Conservation (phyloP, 2,329 filamentous ascomycete species). For the Paracoccidioides brasiliensis region DNA sequence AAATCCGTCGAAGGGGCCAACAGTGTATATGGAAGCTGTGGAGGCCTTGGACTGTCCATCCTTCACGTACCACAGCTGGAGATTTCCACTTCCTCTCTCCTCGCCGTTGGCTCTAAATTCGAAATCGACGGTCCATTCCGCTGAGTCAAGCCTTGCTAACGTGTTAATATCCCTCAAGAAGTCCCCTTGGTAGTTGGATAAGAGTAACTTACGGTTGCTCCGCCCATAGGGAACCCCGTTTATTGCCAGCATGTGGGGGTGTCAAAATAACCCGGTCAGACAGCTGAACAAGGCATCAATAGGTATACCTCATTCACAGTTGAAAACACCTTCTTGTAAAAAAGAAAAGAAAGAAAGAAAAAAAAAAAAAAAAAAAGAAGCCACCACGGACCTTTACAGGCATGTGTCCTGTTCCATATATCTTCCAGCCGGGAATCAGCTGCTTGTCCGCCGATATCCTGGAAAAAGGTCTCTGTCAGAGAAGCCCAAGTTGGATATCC, state of each 20-base stretch:
- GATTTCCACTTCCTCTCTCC: constrained; percentile 73
- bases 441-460: constrained; percentile 48
- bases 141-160: constrained; percentile 30
- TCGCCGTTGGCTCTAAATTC: constrained; percentile 79
- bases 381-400: constrained; percentile 37
- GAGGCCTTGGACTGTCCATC: constrained; percentile 53
- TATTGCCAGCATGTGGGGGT: constrained; percentile 72
- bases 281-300: constrained; percentile 32
- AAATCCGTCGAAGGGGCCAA: constrained; percentile 76
- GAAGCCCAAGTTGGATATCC: not conserved
- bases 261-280: constrained; percentile 90
- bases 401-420: constrained; percentile 42
- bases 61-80: constrained; percentile 84
- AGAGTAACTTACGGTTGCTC: constrained; percentile 37
- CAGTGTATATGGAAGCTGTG: constrained; percentile 69
- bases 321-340: not conserved
- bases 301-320: not conserved
- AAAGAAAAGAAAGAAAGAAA: too few relatives aligned
- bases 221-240: constrained; percentile 72
- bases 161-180: constrained; percentile 5
- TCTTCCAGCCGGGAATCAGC: constrained; percentile 43
- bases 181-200: not conserved
- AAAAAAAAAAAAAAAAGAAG: not conserved
- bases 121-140: constrained; percentile 70
- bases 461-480: constrained; percentile 1